Conservation (phyloP, 2,329 filamentous ascomycete genomes). For the Calonectria crousiana region DNA sequence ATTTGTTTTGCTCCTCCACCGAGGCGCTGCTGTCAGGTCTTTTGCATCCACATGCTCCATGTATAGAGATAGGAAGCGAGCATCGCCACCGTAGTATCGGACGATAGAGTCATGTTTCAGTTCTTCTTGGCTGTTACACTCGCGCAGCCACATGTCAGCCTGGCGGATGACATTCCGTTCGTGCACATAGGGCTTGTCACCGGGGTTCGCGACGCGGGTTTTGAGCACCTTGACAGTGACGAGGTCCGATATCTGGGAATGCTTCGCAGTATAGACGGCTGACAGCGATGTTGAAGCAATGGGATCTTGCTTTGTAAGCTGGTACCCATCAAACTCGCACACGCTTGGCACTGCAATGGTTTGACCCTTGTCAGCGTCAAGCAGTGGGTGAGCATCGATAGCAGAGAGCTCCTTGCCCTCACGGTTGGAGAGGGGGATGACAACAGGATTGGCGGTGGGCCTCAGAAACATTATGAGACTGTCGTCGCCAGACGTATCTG, state of each 20-base stretch:
- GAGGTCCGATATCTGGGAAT: conserved; percentile 65
- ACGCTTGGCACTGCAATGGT: conserved; percentile 63
- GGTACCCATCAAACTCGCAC: conserved; percentile 65
- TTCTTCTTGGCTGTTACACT: conserved; percentile 67
- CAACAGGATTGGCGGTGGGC: conserved; percentile 61
- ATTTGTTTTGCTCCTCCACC: conserved; percentile 61
- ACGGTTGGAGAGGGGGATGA: conserved; percentile 63
- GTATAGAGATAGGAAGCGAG: conserved; percentile 69
- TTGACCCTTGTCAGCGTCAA: conserved; percentile 64
- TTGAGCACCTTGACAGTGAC: conserved; percentile 73
- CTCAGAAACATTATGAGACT: conserved; percentile 68
- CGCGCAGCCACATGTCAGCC: conserved; percentile 70
- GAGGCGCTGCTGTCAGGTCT: conserved; percentile 62
- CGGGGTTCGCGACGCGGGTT: conserved; percentile 57
- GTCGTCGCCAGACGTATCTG: conserved; percentile 51
- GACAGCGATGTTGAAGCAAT: conserved; percentile 68
- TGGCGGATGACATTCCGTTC: conserved; percentile 70
- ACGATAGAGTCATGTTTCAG: conserved; percentile 70
- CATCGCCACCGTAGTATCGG: conserved; percentile 69
- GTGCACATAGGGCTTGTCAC: conserved; percentile 60
- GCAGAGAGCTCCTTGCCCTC: conserved; percentile 62
- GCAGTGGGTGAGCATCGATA: conserved; percentile 61
- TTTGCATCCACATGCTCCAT: conserved; percentile 72
- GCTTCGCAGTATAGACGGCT: conserved; percentile 67
- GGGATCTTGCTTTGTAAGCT: conserved; percentile 66